phyloP scores from a whole-genome alignment of 2,329 filamentous ascomycete species.

The Raffaelea deltoideospora region DNA sequence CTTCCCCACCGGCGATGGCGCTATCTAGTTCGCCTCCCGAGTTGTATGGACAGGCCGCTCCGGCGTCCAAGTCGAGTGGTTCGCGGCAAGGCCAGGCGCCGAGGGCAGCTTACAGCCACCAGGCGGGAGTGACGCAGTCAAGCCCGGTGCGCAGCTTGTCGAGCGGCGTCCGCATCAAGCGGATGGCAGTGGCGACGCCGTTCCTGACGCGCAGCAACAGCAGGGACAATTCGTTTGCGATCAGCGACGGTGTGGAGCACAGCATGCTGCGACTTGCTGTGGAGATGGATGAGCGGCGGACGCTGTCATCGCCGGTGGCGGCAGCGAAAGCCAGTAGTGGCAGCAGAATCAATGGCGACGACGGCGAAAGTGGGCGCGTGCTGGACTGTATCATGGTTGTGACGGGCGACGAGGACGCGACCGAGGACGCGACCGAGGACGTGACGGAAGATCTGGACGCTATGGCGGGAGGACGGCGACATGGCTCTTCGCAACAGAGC shows the following conservation, averaged over 20 bases:
- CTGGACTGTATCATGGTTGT: slow-evolving; percentile 19
- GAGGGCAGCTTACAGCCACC: too few species aligned
- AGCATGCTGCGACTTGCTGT: slow-evolving; percentile 32
- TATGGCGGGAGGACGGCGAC: too few species aligned
- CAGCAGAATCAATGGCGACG: slow-evolving; percentile 6
- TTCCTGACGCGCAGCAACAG: too few species aligned
- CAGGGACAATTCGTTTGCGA: slow-evolving; percentile 20
- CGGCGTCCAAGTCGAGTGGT: too few species aligned
- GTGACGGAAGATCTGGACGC: too few species aligned
- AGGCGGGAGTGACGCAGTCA: slow-evolving; percentile 4
- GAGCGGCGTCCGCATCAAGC: slow-evolving; percentile 2
- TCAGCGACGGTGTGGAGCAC: slow-evolving; percentile 30
- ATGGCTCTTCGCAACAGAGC: too few species aligned
- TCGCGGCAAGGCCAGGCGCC: too few species aligned
- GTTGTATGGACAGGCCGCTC: too few species aligned
- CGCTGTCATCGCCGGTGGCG: slow-evolving; percentile 1
- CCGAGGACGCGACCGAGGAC: too few species aligned
- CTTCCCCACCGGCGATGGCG: too few species aligned
- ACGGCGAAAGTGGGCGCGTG: not conserved
- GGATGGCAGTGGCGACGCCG: slow-evolving; percentile 1
- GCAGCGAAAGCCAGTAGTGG: slow-evolving; percentile 13
- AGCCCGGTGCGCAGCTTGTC: slow-evolving; percentile 3
- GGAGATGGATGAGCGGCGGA: slow-evolving; percentile 28
- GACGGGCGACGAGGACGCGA: slow-evolving; percentile 7
- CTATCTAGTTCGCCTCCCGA: too few species aligned